Base-by-base conservation (phyloP, 2,329 filamentous ascomycete species). In the Pseudogymnoascus sp. region DNA sequence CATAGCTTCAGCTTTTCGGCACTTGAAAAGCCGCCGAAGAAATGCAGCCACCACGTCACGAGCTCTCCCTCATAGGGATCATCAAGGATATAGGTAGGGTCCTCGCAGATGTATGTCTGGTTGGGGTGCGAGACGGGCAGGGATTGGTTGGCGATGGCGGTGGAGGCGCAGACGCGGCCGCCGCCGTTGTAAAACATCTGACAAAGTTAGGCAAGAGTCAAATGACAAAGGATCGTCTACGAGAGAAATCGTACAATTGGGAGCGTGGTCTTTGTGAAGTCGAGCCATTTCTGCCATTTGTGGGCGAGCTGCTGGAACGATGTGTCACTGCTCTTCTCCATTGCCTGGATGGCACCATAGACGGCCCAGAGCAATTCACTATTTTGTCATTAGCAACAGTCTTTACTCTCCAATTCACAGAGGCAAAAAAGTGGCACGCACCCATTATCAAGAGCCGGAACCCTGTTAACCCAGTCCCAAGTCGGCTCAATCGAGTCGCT, bases 11-110 rank as follows among this genome's bases (percentile, higher is more conserved):
- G 59, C 60, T 74, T 75, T 3, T 77, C 74, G 0, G 68, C 61
- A 14, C 68, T 64, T 2, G 71, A 68, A 22, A 78, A 25, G 4
- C 66, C 66, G 2, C 70, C 70, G 36, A 77, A 77, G 63, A 78
- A 74, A 42, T 77, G 71, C 8, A 78, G 66, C 62, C 75, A 78
- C 42, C 73, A 77, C 0, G 75, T 74, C 36, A 78, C 72, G 0
- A 78, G 70, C 64, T 78, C 76, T 45, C 76, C 76, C 63, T 78
- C 76, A 49, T 76, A 78, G 1, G 76, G 76, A 60, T 78, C 76
- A 45, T 78, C 73, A 2, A 78, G 69, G 16, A 69, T 69, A 0
- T 66, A 67, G 4, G 62, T 66, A 52, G 45, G 45, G 35, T 69
- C 70, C 64, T 78, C 75, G 62, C 76, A 78, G 35, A 67, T 64